Base-by-base conservation (phyloP, 257 asterid genomes). In the Nicotiana attenuata region DNA sequence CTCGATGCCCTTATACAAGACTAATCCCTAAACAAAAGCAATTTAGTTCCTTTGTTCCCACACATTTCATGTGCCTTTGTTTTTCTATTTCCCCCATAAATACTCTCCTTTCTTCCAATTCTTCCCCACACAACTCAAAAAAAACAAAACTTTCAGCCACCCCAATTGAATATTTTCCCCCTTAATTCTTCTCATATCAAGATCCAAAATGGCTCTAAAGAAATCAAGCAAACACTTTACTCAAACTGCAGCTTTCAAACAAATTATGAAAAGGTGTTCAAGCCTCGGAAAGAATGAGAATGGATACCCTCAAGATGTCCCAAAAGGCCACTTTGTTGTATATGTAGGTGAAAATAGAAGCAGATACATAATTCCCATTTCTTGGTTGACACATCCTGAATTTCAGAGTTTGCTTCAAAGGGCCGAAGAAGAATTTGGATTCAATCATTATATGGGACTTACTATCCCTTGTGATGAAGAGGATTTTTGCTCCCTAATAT, bases 401-500 rank as follows among this genome's bases (percentile, higher is more conserved):
- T 78, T 78, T 60, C 71, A 28, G 38, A 55, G 63, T 60, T 60
- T 41, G 50, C 50, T 41, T 41, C 50, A 41, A 41, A 41, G 3
- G 50, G 50, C 50, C 8, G 50, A 41, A 41, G 50, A 41, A 41
- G 50, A 41, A 41, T 41, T 41, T 41, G 50, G 50, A 41, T 41
- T 41, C 11, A 60, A 53, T 3, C 63, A 78, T 31, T 38, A 78
- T 33, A 59, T 35, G 82, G 82, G 73, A 38, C 41, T 78, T 60
- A 78, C 71, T 60, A 59, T 78, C 33, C 82, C 82, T 59, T 78
- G 82, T 38, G 82, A 60, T 55, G 82, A 78, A 78, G 50, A 55
- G 7, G 19, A 13, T 10, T 59, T 78, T 29, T 31, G 68, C 64
- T 41, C 50, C 3, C 11, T 41, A 41, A 41, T 38, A 41, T 7